phyloP scores from a whole-genome alignment of 2,329 filamentous ascomycete genomes.

The Fusarium sp. region DNA sequence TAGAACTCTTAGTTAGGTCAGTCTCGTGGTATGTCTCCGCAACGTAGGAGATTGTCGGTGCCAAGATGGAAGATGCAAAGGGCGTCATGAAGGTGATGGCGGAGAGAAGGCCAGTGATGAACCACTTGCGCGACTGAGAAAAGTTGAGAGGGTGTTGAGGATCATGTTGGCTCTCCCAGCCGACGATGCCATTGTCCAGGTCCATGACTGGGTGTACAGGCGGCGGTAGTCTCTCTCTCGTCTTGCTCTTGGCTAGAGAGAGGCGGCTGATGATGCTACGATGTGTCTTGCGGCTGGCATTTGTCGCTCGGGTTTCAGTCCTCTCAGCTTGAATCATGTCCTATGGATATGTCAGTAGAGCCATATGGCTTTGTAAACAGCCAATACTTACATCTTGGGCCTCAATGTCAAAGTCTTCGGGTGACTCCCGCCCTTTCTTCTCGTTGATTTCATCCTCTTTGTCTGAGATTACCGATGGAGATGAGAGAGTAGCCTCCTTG shows the following conservation, averaged over 20 bases:
- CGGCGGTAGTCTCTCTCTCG: conserved; percentile 49
- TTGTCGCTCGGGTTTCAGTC: conserved; percentile 28
- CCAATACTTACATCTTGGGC: conserved; percentile 33
- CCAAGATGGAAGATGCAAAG: conserved; percentile 71
- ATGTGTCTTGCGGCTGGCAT: conserved; percentile 36
- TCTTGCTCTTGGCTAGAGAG: conserved; percentile 40
- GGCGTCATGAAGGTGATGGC: conserved; percentile 74
- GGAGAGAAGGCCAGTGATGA: conserved; percentile 66
- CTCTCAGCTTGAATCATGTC: conserved; percentile 28
- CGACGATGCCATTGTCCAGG: conserved; percentile 65
- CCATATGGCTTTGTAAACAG: background rate
- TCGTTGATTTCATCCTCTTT: conserved; percentile 9
- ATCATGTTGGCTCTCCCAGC: conserved; percentile 70
- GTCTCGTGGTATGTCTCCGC: conserved; percentile 56
- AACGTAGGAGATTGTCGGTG: conserved; percentile 61
- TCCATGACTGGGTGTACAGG: conserved; percentile 60
- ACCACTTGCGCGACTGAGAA: conserved; percentile 66
- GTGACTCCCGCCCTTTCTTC: conserved; percentile 21
- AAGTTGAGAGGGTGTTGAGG: conserved; percentile 71
- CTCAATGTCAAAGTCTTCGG: conserved; percentile 37
- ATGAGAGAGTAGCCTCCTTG: conserved; percentile 2
- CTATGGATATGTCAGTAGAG: conserved; percentile 6
- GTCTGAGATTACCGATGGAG: background rate
- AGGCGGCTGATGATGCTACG: conserved; percentile 41
- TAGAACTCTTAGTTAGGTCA: conserved; percentile 56